phyloP scores from a whole-genome alignment of 139 green algal species.

The Pleodorina starrii region DNA sequence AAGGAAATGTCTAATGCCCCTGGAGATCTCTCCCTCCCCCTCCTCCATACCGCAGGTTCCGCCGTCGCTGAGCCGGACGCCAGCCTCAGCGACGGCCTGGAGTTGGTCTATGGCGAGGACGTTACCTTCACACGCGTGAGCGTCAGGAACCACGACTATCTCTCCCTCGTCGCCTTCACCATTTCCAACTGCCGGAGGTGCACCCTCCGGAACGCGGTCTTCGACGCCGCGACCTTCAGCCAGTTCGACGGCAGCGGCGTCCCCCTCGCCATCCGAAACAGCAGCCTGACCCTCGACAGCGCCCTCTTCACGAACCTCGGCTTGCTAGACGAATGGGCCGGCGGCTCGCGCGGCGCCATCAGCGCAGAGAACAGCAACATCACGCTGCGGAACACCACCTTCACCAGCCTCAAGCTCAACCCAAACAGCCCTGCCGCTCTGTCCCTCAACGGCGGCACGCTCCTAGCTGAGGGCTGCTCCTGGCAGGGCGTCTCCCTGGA shows the following conservation, averaged over 20 bases:
- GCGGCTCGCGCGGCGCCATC: no score
- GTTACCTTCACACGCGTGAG: conserved; percentile 17
- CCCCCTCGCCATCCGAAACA: neutral
- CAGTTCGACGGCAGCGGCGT: neutral
- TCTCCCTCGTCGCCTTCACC: neutral
- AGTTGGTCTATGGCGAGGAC: neutral
- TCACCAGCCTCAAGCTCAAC: neutral
- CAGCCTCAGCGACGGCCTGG: neutral
- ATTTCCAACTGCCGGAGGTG: neutral
- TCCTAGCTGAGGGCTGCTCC: neutral
- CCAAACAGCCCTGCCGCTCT: neutral
- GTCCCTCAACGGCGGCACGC: neutral
- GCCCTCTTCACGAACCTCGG: neutral
- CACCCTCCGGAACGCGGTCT: neutral
- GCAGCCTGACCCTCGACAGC: neutral
- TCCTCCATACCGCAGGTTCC: neutral
- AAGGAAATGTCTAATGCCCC: no score
- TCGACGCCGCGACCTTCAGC: neutral
- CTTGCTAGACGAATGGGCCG: no score
- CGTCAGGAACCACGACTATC: neutral
- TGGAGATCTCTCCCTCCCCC: no score
- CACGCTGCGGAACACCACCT: neutral
- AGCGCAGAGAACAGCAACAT: neutral
- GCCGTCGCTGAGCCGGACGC: neutral
- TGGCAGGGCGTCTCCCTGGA: neutral